Evolutionary conservation across 176 grass and related monocot genomes (phyloP), one percentile per base, ranked within the genome.

Genomic region (Bolboschoenus planiculmis): DNA sequence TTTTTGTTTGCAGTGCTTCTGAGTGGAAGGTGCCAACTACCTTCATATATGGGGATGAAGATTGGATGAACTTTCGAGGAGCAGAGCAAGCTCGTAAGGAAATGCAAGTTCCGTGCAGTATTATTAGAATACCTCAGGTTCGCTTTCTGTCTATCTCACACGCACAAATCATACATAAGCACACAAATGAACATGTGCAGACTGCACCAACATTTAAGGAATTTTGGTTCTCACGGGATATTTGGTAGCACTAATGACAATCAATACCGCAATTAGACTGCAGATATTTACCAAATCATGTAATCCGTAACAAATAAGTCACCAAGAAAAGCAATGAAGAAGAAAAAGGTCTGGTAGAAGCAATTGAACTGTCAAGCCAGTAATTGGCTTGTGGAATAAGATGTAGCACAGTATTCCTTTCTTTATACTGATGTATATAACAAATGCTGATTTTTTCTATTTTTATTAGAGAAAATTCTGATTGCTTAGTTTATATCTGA

Each of bases 21-120:
- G 87, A 89, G 40, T 89, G 87, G 87, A 89, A 89, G 56, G 78
- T 89, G 16, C 83, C 83, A 78, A 89, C 87, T 65, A 89, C 87
- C 37, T 89, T 89, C 66, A 85, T 89, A 33, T 89, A 89, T 82
- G 87, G 87, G 24, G 31, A 40, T 39, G 29, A 70, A 24, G 87
- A 89, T 68, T 89, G 87, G 87, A 85, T 89, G 87, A 70, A 83
- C 35, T 89, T 76, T 66, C 83, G 65, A 85, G 87, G 87, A 7
- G 87, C 87, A 76, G 66, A 76, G 35, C 78, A 43, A 83, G 87
- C 83, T 46, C 83, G 87, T 21, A 62, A 83, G 64, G 66, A 82
- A 79, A 89, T 89, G 87, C 85, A 85, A 57, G 87, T 85, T 14
- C 78, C 78, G 29, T 89, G 87, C 57, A 53, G 85, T 61, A 89